A percentile compares a stretch with the other conserved stretches of the same genome.
phyloP scores from a whole-genome alignment of 306 rosid genomes.

The Castanea mollissima region DNA sequence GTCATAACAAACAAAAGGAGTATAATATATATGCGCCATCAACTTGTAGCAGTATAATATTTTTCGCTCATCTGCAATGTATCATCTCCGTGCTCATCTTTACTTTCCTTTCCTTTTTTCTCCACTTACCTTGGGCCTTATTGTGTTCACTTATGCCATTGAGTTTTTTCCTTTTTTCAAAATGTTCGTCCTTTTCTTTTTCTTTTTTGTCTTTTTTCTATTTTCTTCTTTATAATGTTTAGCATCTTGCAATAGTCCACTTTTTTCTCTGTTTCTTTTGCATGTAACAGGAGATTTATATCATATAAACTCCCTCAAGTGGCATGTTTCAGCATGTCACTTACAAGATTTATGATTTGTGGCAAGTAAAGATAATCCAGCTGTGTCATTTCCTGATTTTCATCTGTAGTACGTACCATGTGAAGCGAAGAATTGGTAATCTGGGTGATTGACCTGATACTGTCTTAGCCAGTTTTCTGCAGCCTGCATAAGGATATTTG shows the following conservation, averaged over 20 bases:
- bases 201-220: not conserved
- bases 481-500: slow-evolving; percentile 60
- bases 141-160: slow-evolving; percentile 16
- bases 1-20: not conserved
- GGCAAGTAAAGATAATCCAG: slow-evolving; percentile 21
- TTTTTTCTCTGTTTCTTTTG: slow-evolving; percentile 22
- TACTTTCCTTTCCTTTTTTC: slow-evolving; percentile 13
- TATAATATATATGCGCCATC: not conserved
- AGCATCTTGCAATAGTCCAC: not conserved
- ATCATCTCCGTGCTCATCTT: slow-evolving; percentile 8
- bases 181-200: not conserved
- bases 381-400: slow-evolving; percentile 22
- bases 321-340: slow-evolving; percentile 14
- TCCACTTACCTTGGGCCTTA: slow-evolving; percentile 6
- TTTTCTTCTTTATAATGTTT: slow-evolving; percentile 21
- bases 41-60: not conserved
- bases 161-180: slow-evolving; percentile 6
- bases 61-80: not conserved
- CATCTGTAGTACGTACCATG: slow-evolving; percentile 55
- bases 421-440: slow-evolving; percentile 70
- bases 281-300: slow-evolving; percentile 23
- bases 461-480: slow-evolving; percentile 75
- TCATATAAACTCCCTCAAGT: slow-evolving; percentile 20
- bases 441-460: slow-evolving; percentile 77
- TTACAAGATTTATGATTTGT: slow-evolving; percentile 29